Conservation (phyloP, 768 basidiomycete species). For the Pleurotus platypus region DNA sequence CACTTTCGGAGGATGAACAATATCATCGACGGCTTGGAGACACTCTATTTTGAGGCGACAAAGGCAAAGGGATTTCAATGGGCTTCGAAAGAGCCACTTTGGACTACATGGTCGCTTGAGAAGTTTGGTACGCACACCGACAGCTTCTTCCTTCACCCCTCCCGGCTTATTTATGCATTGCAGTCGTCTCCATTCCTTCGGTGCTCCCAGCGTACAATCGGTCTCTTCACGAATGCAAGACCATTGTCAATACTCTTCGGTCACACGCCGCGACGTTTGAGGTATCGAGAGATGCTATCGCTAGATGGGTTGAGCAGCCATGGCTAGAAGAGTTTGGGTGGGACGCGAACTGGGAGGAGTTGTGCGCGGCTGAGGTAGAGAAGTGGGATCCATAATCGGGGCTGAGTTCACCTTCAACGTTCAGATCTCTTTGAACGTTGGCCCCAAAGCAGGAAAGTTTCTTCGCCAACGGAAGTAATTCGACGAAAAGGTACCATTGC, state of each 20-base stretch:
- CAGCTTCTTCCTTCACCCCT: conserved; percentile 1
- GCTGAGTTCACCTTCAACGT: no score
- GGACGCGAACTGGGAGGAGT: conserved; percentile 26
- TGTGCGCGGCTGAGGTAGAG: conserved; percentile 51
- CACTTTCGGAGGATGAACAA: conserved; percentile 64
- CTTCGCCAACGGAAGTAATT: no score
- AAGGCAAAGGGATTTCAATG: conserved; percentile 70
- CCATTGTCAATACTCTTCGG: conserved; percentile 55
- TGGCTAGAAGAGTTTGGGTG: conserved; percentile 66
- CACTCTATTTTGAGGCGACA: conserved; percentile 62
- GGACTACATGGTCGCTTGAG: conserved; percentile 80
- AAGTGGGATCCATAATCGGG: conserved; percentile 43
- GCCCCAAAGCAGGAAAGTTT: no score
- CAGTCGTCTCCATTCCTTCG: conserved; percentile 53
- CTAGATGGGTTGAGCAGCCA: conserved; percentile 68
- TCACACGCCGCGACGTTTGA: conserved; percentile 70
- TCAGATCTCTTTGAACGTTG: no score
- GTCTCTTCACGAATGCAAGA: conserved; percentile 52
- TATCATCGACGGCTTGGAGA: conserved; percentile 63
- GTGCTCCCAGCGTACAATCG: conserved; percentile 66
- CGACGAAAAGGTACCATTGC: no score
- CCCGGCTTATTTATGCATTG: neutral
- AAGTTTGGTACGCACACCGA: conserved; percentile 54
- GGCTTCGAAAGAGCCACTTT: conserved; percentile 69
- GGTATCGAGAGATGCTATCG: conserved; percentile 45